These are phyloP conservation scores for Fragaria vesca DNA, from an alignment of 306 rosid genomes.

Conservation along the genomic window DNA sequence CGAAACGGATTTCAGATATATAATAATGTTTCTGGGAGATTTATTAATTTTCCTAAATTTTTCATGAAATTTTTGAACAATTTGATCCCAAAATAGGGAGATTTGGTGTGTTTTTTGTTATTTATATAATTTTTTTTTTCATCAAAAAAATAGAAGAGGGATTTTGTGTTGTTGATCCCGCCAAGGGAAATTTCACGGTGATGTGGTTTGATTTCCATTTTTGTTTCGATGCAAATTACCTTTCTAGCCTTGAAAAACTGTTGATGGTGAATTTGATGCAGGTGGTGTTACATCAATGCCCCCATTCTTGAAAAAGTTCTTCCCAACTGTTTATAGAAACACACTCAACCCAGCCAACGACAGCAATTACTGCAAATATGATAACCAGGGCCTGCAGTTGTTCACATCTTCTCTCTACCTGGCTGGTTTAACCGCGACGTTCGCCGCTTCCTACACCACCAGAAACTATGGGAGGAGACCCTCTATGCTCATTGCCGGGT, in stretches of 20 bases:
- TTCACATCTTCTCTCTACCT: slow-evolving; percentile 88
- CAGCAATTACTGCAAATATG: slow-evolving; percentile 76
- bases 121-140: background rate
- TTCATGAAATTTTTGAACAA: background rate
- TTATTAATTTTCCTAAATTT: background rate
- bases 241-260: background rate
- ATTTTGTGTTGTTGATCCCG: background rate
- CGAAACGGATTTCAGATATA: background rate
- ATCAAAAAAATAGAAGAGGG: background rate
- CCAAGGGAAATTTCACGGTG: background rate
- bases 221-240: background rate
- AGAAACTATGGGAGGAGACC: slow-evolving; percentile 50
- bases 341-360: background rate
- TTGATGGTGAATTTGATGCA: slow-evolving; percentile 9
- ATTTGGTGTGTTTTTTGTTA: too few relatives aligned
- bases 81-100: background rate
- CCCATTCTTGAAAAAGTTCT: slow-evolving; percentile 49
- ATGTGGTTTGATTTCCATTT: background rate
- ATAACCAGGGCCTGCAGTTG: slow-evolving; percentile 59
- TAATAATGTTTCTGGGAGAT: background rate
- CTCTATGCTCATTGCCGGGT: slow-evolving; percentile 71
- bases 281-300: slow-evolving; percentile 85
- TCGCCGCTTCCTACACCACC: slow-evolving; percentile 55
- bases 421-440: slow-evolving; percentile 61
- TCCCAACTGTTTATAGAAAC: slow-evolving; percentile 52